phyloP scores from a whole-genome alignment of 768 basidiomycete species.

The Termitomyces sp. region DNA sequence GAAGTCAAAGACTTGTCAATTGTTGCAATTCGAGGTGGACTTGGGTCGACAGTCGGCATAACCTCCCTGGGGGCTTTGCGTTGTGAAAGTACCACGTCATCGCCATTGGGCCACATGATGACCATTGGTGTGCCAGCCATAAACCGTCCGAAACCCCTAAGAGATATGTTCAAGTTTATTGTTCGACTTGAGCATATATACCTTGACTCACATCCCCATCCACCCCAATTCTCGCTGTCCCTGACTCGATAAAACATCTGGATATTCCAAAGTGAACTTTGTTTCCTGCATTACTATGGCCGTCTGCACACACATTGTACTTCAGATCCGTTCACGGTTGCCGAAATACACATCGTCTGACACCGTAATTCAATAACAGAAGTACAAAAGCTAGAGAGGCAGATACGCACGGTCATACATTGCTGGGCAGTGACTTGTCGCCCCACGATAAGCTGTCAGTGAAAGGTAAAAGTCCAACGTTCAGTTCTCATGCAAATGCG shows the following conservation, averaged over 20 bases:
- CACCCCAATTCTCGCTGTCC: constrained; percentile 38
- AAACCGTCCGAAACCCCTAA: constrained; percentile 51
- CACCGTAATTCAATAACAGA: neutral
- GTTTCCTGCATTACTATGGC: neutral
- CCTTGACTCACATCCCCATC: constrained; percentile 52
- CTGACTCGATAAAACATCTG: constrained; percentile 45
- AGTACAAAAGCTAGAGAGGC: neutral
- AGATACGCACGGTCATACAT: constrained; percentile 16
- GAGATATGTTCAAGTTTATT: neutral
- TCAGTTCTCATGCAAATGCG: neutral
- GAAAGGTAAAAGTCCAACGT: neutral
- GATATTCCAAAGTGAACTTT: neutral
- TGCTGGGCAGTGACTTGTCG: constrained; percentile 10
- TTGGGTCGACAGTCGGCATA: constrained; percentile 51
- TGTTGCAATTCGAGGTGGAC: constrained; percentile 48
- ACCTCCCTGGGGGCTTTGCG: constrained; percentile 44
- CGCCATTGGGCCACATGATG: constrained; percentile 69
- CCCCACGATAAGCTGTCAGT: constrained; percentile 6
- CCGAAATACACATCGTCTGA: constrained; percentile 44
- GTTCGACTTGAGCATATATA: neutral
- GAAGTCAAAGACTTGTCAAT: constrained; percentile 28
- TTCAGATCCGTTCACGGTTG: constrained; percentile 36
- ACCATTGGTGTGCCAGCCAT: constrained; percentile 65
- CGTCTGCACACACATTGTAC: constrained; percentile 31
- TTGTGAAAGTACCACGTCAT: constrained; percentile 61